Conservation (phyloP, 2,329 filamentous ascomycete species). For the Ophiostoma pallidulum region DNA sequence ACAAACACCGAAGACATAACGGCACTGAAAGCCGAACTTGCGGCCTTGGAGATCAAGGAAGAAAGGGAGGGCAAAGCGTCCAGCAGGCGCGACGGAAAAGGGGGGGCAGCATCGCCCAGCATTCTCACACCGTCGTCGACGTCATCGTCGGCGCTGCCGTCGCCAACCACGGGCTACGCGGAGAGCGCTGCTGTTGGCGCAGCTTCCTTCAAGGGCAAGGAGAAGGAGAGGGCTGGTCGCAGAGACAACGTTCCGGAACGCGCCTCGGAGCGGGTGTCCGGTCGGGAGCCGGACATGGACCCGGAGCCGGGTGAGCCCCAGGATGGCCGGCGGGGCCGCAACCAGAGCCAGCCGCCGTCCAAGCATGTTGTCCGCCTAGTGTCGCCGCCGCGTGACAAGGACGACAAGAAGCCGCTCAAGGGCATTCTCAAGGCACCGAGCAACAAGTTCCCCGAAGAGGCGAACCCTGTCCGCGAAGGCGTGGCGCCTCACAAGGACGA, state of each 20-base stretch:
- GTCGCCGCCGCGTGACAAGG: conserved; percentile 52
- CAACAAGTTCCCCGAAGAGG: conserved; percentile 76
- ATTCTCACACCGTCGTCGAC: conserved; percentile 15
- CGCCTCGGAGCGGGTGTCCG: not conserved
- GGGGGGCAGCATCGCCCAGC: conserved; percentile 12
- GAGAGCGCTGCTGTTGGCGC: conserved; percentile 18
- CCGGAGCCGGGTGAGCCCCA: not conserved
- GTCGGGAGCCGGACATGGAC: not conserved
- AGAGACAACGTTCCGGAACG: not conserved
- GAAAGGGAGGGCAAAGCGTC: not conserved
- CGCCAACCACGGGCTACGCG: conserved; percentile 23
- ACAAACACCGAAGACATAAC: conserved; percentile 42
- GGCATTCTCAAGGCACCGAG: conserved; percentile 81
- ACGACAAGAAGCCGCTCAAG: conserved; percentile 52
- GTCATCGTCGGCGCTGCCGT: conserved; percentile 12
- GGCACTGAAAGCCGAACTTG: conserved; percentile 18
- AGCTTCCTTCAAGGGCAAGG: conserved; percentile 5
- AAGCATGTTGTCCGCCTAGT: conserved; percentile 51
- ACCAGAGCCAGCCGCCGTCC: conserved; percentile 7
- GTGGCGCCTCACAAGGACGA: conserved; percentile 91
- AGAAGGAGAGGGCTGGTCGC: conserved; percentile 1
- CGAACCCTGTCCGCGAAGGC: conserved; percentile 73
- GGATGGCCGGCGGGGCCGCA: conserved; percentile 3
- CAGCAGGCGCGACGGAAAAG: not conserved
- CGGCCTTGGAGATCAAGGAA: conserved; percentile 8